These are phyloP conservation scores for Boletus rubroflammeus DNA, from an alignment of 768 basidiomycete genomes.

Conservation along the genomic window DNA sequence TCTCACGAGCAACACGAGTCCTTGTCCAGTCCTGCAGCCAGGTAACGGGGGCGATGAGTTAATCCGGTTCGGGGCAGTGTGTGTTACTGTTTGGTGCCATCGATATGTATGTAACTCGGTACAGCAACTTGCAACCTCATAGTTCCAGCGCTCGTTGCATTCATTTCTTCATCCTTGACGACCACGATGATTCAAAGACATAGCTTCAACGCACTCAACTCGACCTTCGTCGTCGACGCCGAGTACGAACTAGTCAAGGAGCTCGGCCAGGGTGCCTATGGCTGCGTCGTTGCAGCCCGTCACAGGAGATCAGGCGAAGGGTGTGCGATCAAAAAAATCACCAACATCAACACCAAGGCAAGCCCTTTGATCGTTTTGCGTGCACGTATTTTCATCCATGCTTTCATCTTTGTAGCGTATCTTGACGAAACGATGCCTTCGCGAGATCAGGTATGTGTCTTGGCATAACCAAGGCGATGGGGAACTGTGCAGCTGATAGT, in stretches of 20 bases:
- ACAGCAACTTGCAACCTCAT: slow-evolving; percentile 3
- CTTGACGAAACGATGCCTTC: slow-evolving; percentile 91
- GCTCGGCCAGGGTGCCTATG: slow-evolving; percentile 94
- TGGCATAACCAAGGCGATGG: not conserved
- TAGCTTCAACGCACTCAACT: slow-evolving; percentile 79
- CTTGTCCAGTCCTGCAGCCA: not conserved
- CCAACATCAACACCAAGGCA: slow-evolving; percentile 88
- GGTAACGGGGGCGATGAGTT: too few species aligned
- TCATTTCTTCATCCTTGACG: slow-evolving; percentile 5
- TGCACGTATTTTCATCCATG: slow-evolving; percentile 12
- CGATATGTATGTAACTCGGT: slow-evolving; percentile 21
- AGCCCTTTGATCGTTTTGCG: slow-evolving; percentile 9
- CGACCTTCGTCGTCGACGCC: slow-evolving; percentile 81
- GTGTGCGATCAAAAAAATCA: slow-evolving; percentile 95
- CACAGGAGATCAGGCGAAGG: slow-evolving; percentile 82
- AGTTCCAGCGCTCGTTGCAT: not conserved
- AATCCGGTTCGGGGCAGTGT: slow-evolving; percentile 7
- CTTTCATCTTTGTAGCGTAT: slow-evolving; percentile 57
- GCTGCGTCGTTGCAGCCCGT: slow-evolving; percentile 84
- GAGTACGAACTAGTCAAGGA: slow-evolving; percentile 96
- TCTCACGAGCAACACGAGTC: slow-evolving; percentile 3
- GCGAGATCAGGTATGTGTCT: slow-evolving; percentile 79
- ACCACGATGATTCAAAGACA: slow-evolving; percentile 59
- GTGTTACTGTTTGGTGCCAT: slow-evolving; percentile 30
- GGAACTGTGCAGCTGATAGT: slow-evolving; percentile 12